Evolutionary conservation across 2,329 filamentous ascomycete genomes (phyloP), one percentile per base, ranked within the genome.

Genomic region (Ophiocordyceps australis): DNA sequence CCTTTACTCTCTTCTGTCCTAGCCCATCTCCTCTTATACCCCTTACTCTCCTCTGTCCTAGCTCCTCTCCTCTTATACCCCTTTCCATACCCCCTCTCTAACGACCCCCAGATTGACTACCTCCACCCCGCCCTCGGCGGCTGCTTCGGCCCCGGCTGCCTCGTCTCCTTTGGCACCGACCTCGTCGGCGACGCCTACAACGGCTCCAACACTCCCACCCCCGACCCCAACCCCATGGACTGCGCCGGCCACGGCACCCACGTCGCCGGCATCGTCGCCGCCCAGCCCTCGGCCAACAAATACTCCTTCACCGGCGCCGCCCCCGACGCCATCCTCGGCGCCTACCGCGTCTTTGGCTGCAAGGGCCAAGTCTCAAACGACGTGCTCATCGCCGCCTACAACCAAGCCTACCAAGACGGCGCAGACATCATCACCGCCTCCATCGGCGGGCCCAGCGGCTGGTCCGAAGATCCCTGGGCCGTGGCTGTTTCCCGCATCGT

Each of bases 91-190:
- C n/a, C n/a, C 13, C 14, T 9, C 5, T 11, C 16, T 14, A n/a
- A n/a, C 5, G 13, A 5, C 23, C 7, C 3, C 15, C 22, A 62
- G 59, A 49, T 72, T 24, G 71, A 76, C 39, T 75, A 74, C 38
- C 57, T 49, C 1, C 70, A 76, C 37, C 64, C 68, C 2, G 65
- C 66, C 16, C 57, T 77, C 1, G 72, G 72, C 11, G 68, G 67
- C 24, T 70, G 70, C 38, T 74, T 74, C 38, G 72, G 71, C 3
- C 38, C 52, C 2, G 65, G 57, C 9, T 74, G 61, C 35, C 50
- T 73, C 21, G 63, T 76, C 12, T 52, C 55, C 4, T 62, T 58
- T 30, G 71, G 72, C 12, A 52, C 52, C 19, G 67, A 72, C 33
- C 50, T 71, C 22, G 59, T 71, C 12, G 69, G 67, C 12, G 64